phyloP scores from a whole-genome alignment of 139 green algal genomes.

The Volvox reticuliferus region DNA sequence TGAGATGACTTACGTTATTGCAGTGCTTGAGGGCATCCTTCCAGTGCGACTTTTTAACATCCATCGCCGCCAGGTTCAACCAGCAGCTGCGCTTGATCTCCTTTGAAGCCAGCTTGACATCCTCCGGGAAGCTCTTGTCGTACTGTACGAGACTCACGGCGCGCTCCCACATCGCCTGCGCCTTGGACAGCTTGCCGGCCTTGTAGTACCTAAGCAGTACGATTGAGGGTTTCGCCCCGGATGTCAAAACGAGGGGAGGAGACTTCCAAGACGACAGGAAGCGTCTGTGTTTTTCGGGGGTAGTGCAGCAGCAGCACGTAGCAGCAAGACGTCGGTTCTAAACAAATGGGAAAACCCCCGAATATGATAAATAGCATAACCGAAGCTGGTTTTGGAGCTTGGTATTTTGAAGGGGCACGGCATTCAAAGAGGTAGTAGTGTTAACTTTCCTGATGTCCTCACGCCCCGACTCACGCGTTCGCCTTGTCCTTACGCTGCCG shows the following conservation, averaged over 20 bases:
- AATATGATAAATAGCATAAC: too few relatives aligned
- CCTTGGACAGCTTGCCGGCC: conserved; percentile 76
- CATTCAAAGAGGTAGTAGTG: too few relatives aligned
- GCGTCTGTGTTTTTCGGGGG: too few relatives aligned
- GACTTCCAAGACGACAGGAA: too few relatives aligned
- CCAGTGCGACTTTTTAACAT: conserved; percentile 83
- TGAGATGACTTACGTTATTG: conserved; percentile 62
- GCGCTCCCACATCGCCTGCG: conserved; percentile 79
- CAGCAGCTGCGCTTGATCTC: conserved; percentile 67
- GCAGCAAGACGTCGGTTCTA: too few relatives aligned
- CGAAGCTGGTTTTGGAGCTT: too few relatives aligned
- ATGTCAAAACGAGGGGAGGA: too few relatives aligned
- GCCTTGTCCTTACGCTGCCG: conserved; percentile 88
- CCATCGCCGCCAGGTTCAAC: conserved; percentile 90
- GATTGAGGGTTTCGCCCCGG: too few relatives aligned
- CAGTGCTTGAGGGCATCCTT: conserved; percentile 70
- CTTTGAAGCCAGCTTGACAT: conserved; percentile 56
- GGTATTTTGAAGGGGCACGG: too few relatives aligned
- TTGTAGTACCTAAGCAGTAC: conserved; percentile 77
- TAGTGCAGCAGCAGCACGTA: too few relatives aligned
- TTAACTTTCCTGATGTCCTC: too few relatives aligned
- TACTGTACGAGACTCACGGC: conserved; percentile 76
- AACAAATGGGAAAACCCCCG: too few relatives aligned
- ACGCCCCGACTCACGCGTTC: conserved; percentile 76
- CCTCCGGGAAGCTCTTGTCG: conserved; percentile 71